A percentile compares a stretch with the other conserved stretches of the same genome.
These are phyloP conservation scores for Eucalyptus cloeziana DNA, from an alignment of 345 rosid genomes.

Conservation along the genomic window DNA sequence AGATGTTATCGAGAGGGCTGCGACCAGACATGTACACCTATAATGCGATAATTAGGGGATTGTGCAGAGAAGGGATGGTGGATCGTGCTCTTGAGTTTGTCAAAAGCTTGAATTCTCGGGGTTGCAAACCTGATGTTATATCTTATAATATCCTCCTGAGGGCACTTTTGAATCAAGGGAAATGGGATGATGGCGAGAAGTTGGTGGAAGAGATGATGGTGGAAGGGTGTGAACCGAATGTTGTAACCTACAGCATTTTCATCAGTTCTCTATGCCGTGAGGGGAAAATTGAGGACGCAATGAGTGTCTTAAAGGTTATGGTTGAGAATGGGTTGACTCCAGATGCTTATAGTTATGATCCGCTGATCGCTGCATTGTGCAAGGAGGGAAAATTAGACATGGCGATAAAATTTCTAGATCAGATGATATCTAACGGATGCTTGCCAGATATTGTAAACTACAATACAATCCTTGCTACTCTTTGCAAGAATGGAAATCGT, in stretches of 20 bases:
- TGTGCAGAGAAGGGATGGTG: slow-evolving; percentile 62
- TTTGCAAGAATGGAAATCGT: slow-evolving; percentile 62
- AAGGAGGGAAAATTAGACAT: slow-evolving; percentile 57
- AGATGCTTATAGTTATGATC: slow-evolving; percentile 72
- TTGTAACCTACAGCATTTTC: slow-evolving; percentile 66
- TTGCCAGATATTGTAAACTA: slow-evolving; percentile 78
- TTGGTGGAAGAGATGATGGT: slow-evolving; percentile 50
- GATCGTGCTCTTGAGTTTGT: slow-evolving; percentile 48
- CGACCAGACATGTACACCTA: slow-evolving; percentile 58
- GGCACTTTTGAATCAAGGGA: slow-evolving; percentile 49
- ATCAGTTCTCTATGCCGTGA: slow-evolving; percentile 57
- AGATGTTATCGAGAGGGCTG: slow-evolving; percentile 59
- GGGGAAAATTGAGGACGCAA: slow-evolving; percentile 49
- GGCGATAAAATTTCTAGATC: slow-evolving; percentile 63
- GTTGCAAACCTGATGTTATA: slow-evolving; percentile 55
- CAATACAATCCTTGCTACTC: slow-evolving; percentile 52
- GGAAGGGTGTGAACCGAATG: slow-evolving; percentile 43
- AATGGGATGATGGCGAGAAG: slow-evolving; percentile 62
- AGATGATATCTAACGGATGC: slow-evolving; percentile 74
- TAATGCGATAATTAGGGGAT: slow-evolving; percentile 62
- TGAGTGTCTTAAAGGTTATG: slow-evolving; percentile 44
- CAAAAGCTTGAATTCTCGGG: slow-evolving; percentile 28
- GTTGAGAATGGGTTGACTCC: slow-evolving; percentile 53
- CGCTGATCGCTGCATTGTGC: slow-evolving; percentile 70
- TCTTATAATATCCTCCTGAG: slow-evolving; percentile 59